These are phyloP conservation scores for Aspergillus sergii DNA, from an alignment of 2,329 filamentous ascomycete genomes.

Conservation along the genomic window DNA sequence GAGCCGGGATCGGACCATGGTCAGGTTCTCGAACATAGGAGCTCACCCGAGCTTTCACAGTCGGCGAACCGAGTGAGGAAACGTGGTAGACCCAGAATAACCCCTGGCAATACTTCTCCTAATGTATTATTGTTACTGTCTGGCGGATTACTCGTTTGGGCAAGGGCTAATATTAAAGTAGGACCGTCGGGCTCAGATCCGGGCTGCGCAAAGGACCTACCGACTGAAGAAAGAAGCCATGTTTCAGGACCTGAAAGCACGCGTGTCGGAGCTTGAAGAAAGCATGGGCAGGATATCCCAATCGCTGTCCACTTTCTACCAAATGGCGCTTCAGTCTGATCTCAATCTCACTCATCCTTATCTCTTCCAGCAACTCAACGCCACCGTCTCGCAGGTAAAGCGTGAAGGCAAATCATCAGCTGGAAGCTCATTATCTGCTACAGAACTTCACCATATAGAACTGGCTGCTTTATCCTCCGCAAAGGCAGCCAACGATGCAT, in stretches of 20 bases:
- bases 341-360: conserved; percentile 12
- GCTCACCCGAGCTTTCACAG: not conserved
- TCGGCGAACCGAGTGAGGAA: conserved; percentile 1
- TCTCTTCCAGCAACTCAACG: conserved; percentile 2
- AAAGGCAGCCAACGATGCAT: not conserved
- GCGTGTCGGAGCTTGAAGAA: conserved; percentile 69
- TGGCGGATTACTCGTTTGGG: no score
- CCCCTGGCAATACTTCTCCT: not conserved
- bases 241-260: conserved; percentile 71
- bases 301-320: not conserved
- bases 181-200: conserved; percentile 77
- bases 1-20: not conserved
- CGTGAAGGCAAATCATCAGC: not conserved
- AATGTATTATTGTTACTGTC: not conserved
- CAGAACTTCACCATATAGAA: not conserved
- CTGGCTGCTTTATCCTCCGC: not conserved
- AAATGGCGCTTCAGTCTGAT: conserved; percentile 6
- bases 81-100: conserved; percentile 4
- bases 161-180: conserved; percentile 1
- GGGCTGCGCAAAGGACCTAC: conserved; percentile 82
- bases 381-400: not conserved
- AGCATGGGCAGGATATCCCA: conserved; percentile 16
- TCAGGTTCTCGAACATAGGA: not conserved
- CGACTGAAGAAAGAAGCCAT: conserved; percentile 81
- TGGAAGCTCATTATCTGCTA: not conserved